Evolutionary conservation across 2,329 filamentous ascomycete genomes (phyloP).

Genomic region (Orbilia oligospora): DNA sequence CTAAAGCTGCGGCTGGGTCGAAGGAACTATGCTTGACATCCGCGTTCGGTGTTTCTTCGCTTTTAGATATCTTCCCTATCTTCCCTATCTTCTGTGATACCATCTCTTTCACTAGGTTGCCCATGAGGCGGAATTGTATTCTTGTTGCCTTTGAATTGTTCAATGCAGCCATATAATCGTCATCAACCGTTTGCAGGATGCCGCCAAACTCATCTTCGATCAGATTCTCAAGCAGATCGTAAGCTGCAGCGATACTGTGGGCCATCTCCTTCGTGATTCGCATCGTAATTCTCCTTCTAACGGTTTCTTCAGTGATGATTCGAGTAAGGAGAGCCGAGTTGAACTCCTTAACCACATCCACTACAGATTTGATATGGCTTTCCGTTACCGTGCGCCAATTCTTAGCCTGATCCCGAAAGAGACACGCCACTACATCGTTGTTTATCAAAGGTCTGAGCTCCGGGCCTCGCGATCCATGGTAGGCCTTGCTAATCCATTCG

Average conservation of each 20-base stretch:
- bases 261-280: slow-evolving; percentile 69
- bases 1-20: too few relatives aligned
- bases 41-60: neutral
- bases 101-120: neutral
- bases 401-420: slow-evolving; percentile 71
- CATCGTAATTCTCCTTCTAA: slow-evolving; percentile 68
- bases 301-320: slow-evolving; percentile 68
- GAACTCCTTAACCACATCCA: slow-evolving; percentile 64
- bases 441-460: slow-evolving; percentile 71
- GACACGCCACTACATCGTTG: slow-evolving; percentile 67
- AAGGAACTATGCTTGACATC: neutral
- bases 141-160: neutral
- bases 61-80: neutral
- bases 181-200: slow-evolving; percentile 6
- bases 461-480: slow-evolving; percentile 70
- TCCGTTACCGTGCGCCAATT: slow-evolving; percentile 71
- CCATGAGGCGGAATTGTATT: neutral
- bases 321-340: slow-evolving; percentile 68
- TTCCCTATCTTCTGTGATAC: neutral
- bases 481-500: slow-evolving; percentile 68
- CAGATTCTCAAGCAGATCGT: slow-evolving; percentile 71
- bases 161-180: slow-evolving; percentile 26
- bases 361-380: slow-evolving; percentile 68
- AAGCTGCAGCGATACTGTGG: slow-evolving; percentile 69
- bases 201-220: slow-evolving; percentile 68